Percentiles rank a stretch among this genome's conserved stretches.
Evolutionary conservation across 371 early-diverging fungal genomes (phyloP).

Genomic region (Lichtheimia corymbifera): DNA sequence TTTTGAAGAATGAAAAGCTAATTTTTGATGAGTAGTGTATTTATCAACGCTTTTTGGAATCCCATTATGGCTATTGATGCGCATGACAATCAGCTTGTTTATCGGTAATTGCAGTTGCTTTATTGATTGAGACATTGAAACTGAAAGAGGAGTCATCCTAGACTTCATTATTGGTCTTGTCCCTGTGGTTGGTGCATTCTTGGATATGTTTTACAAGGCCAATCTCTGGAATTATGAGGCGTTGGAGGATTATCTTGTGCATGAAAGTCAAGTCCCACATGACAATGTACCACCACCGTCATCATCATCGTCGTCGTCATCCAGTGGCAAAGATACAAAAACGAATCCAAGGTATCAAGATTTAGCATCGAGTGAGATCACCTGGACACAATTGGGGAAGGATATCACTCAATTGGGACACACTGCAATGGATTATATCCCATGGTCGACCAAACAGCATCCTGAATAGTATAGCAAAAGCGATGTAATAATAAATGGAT

Average conservation of each 20-base stretch:
- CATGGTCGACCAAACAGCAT: too few species aligned
- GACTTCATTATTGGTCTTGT: slow-evolving; percentile 38
- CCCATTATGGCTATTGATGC: slow-evolving; percentile 43
- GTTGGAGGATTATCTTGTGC: slow-evolving; percentile 22
- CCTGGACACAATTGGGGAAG: background rate
- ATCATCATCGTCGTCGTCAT: too few species aligned
- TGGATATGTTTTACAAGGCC: slow-evolving; percentile 46
- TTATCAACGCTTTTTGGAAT: slow-evolving; percentile 43
- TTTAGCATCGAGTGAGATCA: slow-evolving; percentile 4
- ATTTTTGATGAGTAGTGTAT: slow-evolving; percentile 22
- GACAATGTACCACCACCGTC: too few species aligned
- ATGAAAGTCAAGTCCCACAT: background rate
- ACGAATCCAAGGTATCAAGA: background rate
- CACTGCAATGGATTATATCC: too few species aligned
- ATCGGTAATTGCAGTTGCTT: slow-evolving; percentile 20
- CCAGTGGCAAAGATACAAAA: background rate
- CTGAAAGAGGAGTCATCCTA: background rate
- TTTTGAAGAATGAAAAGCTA: background rate
- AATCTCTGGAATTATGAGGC: slow-evolving; percentile 46
- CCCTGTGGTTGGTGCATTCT: slow-evolving; percentile 34
- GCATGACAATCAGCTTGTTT: slow-evolving; percentile 37
- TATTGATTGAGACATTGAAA: background rate
- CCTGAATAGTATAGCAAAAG: too few species aligned
- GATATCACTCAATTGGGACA: background rate
- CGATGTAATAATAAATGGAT: too few species aligned